Base-by-base conservation (phyloP, 192 early-diverging fungal genomes). In the Coemansia sp. region DNA sequence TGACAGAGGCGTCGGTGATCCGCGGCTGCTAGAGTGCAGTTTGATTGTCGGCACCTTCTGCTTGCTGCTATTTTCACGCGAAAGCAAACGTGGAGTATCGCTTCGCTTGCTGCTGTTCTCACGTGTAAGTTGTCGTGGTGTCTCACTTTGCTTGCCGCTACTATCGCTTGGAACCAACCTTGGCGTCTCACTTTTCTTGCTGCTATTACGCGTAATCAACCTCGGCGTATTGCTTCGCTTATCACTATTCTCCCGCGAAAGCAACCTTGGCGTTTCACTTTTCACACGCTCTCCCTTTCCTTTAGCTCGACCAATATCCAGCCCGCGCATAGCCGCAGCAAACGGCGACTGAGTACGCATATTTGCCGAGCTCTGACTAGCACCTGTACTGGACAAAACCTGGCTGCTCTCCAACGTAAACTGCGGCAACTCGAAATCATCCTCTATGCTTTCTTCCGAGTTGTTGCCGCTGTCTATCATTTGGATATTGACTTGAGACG, bases 391-490 rank as follows among this genome's bases (percentile, higher is more conserved):
- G 6, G 39, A 55, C 7, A 37, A 38, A 4, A 64, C 56, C 41
- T 59, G 65, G 4, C 41, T 58, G 37, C 49, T 73, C 11, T 73
- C 72, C 24, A 73, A 35, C 57, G 25, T 47, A 32, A 65, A 71
- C 29, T 48, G 24, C 5, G 62, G 25, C 7, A 27, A 12, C 17
- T 41, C 11, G 5, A 37, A 35, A 1, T 62, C 60, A 14, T 5
- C 25, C 2, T 29, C 9, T 17, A 29, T 38, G 17, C 32, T 38
- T 39, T 56, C 37, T 0, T 23, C 12, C 8, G 53, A 43, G 22
- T 55, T 50, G 55, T 41, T 65, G 3, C 43, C 53, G 25, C 63
- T 69, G 29, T 67, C 73, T 2, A 75, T 61, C 27, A 69, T 38
- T 25, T 53, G 67, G 0, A 75, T 62, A 23, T 37, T 52, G 17